These are phyloP conservation scores for Pythium monospermum DNA, from an alignment of 352 stramenopile genomes.

Conservation along the genomic window DNA sequence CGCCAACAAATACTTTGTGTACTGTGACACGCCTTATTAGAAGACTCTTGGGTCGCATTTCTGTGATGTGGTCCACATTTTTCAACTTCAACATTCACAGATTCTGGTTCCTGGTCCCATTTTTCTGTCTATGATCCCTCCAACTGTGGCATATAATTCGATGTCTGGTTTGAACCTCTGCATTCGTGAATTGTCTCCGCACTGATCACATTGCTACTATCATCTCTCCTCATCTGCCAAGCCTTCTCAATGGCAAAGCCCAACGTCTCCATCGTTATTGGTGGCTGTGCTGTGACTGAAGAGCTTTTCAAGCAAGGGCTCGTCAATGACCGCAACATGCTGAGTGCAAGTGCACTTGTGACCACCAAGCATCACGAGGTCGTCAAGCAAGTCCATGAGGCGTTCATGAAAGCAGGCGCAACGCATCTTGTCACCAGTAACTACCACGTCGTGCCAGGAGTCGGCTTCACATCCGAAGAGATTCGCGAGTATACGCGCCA, in stretches of 20 bases:
- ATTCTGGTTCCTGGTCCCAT: conserved; percentile 5
- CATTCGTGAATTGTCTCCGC: too few relatives aligned
- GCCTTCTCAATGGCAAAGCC: neutral
- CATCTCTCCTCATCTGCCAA: neutral
- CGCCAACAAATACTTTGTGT: too few relatives aligned
- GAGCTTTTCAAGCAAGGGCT: conserved; percentile 84
- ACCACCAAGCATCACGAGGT: conserved; percentile 56
- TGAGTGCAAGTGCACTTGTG: conserved; percentile 81
- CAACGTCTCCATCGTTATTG: conserved; percentile 41
- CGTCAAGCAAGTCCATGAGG: conserved; percentile 61
- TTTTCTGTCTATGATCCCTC: neutral
- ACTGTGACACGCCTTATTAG: neutral
- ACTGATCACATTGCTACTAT: too few relatives aligned
- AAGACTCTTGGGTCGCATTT: too few relatives aligned
- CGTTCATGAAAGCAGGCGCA: conserved; percentile 75
- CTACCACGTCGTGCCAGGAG: conserved; percentile 79
- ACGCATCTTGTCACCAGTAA: conserved; percentile 87
- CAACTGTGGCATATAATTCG: conserved; percentile 8
- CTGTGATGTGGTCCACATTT: conserved; percentile 5
- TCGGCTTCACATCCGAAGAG: conserved; percentile 79
- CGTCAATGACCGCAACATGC: conserved; percentile 88
- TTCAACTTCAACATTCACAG: conserved; percentile 11
- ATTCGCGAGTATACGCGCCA: conserved; percentile 58
- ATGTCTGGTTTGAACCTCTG: too few relatives aligned
- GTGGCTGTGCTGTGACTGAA: conserved; percentile 40